Base-by-base conservation (phyloP, 257 asterid species). In the Solanum habrochaites region DNA sequence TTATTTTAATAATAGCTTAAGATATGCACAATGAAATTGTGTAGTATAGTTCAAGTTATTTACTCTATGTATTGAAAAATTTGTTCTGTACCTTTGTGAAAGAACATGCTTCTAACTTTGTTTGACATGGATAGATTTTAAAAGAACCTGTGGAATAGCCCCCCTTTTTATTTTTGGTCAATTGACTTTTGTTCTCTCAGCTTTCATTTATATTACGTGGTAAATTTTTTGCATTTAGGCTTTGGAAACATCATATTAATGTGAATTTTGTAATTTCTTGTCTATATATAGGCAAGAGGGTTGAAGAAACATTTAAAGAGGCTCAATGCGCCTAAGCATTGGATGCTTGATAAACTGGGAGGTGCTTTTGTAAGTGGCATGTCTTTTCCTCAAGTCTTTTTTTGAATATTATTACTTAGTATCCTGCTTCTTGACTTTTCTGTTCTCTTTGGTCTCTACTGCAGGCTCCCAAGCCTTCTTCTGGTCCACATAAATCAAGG, bases 301-400 rank as follows among this genome's bases (percentile, higher is more conserved):
- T 81, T 90, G 90, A 90, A 90, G 90, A 90, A 90, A 25, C 92
- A 90, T 85, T 56, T 90, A 87, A 90, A 90, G 92, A 90, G 89
- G 89, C 92, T 90, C 86, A 90, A 90, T 90, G 92, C 90, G 87
- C 92, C 92, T 1, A 88, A 90, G 47, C 90, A 88, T 84, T 90
- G 92, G 90, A 90, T 90, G 92, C 87, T 90, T 86, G 92, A 84
- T 83, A 90, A 90, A 71, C 92, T 90, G 39, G 92, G 92, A 40
- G 92, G 92, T 21, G 92, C 90, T 75, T 90, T 90, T 84, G 92
- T 90, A 89, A 89, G 91, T 89, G 42, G 29, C 23, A 16, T 27
- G 12, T 78, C 62, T 10, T 43, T 45, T 3, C 12, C 23, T 45
- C 0, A 2, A 47, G 84, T 78, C 12, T 16, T 25, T 27, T 10